These are phyloP conservation scores for Posidonia australis DNA, from an alignment of 106 monocot genomes.

Conservation along the genomic window DNA sequence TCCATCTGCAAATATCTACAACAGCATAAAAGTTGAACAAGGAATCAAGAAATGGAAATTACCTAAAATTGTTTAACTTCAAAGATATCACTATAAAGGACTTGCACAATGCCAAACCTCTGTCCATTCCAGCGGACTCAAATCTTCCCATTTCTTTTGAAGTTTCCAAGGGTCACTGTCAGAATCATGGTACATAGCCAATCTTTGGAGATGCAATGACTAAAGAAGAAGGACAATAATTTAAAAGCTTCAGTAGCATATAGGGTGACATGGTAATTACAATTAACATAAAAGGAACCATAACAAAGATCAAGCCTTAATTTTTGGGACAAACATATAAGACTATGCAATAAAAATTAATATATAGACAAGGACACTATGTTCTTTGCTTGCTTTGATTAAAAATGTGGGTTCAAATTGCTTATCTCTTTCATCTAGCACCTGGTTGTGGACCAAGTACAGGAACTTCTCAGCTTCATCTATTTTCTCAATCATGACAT, in stretches of 20 bases:
- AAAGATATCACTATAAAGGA: background rate
- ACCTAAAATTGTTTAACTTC: background rate
- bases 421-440: no score
- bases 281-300: no score
- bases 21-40: background rate
- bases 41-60: background rate
- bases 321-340: no score
- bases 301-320: no score
- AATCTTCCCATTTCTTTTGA: slow-evolving; percentile 76
- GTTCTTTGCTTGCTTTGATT: no score
- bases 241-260: background rate
- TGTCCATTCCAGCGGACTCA: slow-evolving; percentile 68
- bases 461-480: no score
- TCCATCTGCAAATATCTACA: slow-evolving; percentile 84
- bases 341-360: no score
- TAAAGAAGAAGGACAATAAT: slow-evolving; percentile 16
- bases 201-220: slow-evolving; percentile 75
- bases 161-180: slow-evolving; percentile 66
- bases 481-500: no score
- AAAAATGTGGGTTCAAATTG: no score
- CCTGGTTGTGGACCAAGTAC: no score
- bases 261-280: no score
- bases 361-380: no score
- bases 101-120: slow-evolving; percentile 46
- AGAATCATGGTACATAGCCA: slow-evolving; percentile 89